A percentile compares a stretch with the other conserved stretches of the same genome.
These are phyloP conservation scores for Aethionema arabicum DNA, from an alignment of 345 rosid species.

Conservation along the genomic window DNA sequence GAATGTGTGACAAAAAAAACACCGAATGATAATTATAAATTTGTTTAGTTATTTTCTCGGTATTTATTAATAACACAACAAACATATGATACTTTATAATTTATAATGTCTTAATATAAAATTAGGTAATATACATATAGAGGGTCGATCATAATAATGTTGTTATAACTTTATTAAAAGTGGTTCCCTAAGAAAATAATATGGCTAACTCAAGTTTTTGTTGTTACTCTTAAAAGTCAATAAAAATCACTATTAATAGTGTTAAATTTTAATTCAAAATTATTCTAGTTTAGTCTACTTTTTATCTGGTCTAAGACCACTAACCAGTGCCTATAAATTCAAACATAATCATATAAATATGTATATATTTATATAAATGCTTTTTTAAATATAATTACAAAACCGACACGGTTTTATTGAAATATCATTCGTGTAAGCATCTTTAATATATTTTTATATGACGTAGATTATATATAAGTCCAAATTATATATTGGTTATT, in stretches of 20 bases:
- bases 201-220: conserved; percentile 38
- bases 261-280: conserved; percentile 12
- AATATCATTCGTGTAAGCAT: conserved; percentile 3
- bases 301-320: conserved; percentile 10
- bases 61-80: too few relatives aligned
- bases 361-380: not conserved
- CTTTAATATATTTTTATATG: too few relatives aligned
- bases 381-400: conserved; percentile 30
- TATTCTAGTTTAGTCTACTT: conserved; percentile 7
- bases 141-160: conserved; percentile 25
- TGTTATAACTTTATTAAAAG: conserved; percentile 28
- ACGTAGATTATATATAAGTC: too few relatives aligned
- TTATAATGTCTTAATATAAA: not conserved
- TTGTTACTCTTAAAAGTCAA: conserved; percentile 31
- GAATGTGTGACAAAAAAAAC: too few relatives aligned
- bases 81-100: too few relatives aligned
- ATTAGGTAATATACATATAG: not conserved
- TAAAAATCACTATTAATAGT: conserved; percentile 28
- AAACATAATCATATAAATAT: conserved; percentile 19
- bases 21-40: too few relatives aligned
- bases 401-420: conserved; percentile 22
- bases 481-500: too few relatives aligned
- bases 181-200: conserved; percentile 21
- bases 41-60: too few relatives aligned
- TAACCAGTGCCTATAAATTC: conserved; percentile 22